Evolutionary conservation across 345 rosid species (phyloP), one percentile per base, ranked within the genome.

Genomic region (Leavenworthia alabamica): DNA sequence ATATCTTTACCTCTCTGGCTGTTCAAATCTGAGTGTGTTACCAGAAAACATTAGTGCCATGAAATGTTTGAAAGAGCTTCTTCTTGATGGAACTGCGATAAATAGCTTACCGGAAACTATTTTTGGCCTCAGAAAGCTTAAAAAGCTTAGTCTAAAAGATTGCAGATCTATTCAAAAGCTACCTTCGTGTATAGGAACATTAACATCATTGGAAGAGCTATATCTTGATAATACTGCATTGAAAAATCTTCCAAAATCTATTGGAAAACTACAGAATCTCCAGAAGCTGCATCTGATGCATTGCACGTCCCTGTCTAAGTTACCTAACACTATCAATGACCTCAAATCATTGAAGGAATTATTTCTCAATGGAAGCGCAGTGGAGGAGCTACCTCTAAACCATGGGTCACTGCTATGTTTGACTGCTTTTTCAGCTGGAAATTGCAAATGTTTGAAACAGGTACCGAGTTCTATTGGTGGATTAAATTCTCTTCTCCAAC

Each of bases 1-100:
- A 36, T 58, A 72, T 2, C 72, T 72, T 29, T 13, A 19, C 67
- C 67, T 72, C 35, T 72, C 76, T 43, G 76, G 72, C 46, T 66
- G 76, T 53, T 72, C 67, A 51, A 52, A n/a, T 13, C 44, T 72
- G 29, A 44, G 52, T 42, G 62, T 64, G 39, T 52, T 72, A 29
- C 76, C 76, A 59, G 24, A 59, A 29, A 65, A 72, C 35, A 42
- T 72, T 2, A 72, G 76, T 45, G 44, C 2, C 13, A 57, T 72
- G 67, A 0, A 14, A 43, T 8, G 51, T 1, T 44, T 72, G 50
- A 52, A 51, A 59, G 37, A 65, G 67, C 76, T 72, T 28, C 62
- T 72, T 28, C 55, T 72, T 41, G 76, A 72, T 59, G 67, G 29
- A 35, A 59, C 76, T 36, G 56, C 44, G 7, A 59, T 72, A 65